These are phyloP conservation scores for Xylaria flabelliformis DNA, from an alignment of 495 filamentous ascomycete species.

Conservation along the genomic window DNA sequence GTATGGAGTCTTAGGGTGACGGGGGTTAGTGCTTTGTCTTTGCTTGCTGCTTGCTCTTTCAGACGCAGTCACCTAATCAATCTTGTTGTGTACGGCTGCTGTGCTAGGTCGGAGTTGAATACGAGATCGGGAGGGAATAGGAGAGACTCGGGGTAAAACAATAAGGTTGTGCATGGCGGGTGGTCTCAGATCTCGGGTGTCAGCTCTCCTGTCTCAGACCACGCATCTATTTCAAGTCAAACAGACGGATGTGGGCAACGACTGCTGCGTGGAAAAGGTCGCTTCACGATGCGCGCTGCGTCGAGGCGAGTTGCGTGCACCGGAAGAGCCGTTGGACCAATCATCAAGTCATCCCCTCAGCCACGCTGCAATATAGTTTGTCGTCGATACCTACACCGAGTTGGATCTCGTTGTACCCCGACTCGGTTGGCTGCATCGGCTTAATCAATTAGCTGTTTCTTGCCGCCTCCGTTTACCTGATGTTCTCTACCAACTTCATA, in stretches of 20 bases:
- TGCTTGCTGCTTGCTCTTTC: neutral
- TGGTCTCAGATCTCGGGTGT: neutral
- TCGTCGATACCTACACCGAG: conserved; percentile 6
- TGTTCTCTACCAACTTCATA: neutral
- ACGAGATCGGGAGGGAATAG: neutral
- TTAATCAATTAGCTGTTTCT: neutral
- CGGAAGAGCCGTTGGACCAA: neutral
- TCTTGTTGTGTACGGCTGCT: neutral
- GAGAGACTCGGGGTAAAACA: conserved; percentile 11
- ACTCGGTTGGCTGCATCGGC: neutral
- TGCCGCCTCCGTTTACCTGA: neutral
- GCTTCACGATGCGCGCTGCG: neutral
- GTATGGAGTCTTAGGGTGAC: neutral
- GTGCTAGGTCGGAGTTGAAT: neutral
- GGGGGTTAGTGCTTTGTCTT: neutral
- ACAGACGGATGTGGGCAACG: neutral
- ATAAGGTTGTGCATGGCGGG: conserved; percentile 16
- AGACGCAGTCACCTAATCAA: neutral
- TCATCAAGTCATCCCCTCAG: conserved; percentile 20
- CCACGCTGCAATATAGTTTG: conserved; percentile 7
- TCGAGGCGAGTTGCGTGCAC: conserved; percentile 6
- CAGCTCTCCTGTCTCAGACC: conserved; percentile 2
- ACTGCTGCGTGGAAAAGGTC: neutral
- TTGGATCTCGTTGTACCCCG: neutral
- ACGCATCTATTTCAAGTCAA: neutral